These are phyloP conservation scores for Umbellularia californica DNA, from an alignment of 164 flowering plant species.

Conservation along the genomic window DNA sequence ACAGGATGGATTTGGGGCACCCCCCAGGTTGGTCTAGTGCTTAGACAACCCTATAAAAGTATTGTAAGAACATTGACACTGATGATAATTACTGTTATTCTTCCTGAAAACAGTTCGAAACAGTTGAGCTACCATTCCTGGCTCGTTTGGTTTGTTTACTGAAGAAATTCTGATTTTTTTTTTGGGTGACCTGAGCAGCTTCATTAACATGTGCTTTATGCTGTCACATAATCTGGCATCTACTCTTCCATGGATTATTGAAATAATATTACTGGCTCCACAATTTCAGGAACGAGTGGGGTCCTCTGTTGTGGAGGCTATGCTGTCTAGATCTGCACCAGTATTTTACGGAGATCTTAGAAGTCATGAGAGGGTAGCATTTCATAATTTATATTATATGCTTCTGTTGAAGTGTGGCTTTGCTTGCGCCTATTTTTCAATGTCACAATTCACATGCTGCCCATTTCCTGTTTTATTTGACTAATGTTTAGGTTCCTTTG, in stretches of 20 bases:
- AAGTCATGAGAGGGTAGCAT: conserved; percentile 81
- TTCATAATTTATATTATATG: too few species aligned
- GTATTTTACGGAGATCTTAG: conserved; percentile 82
- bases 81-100: neutral
- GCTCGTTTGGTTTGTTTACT: neutral
- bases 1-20: too few species aligned
- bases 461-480: neutral
- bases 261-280: neutral
- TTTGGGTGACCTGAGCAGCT: neutral
- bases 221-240: neutral
- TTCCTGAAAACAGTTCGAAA: neutral
- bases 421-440: neutral
- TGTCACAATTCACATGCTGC: neutral
- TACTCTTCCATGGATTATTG: neutral
- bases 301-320: conserved; percentile 73
- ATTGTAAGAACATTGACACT: neutral
- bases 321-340: conserved; percentile 80
- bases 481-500: conserved; percentile 45
- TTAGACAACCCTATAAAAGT: too few species aligned
- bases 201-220: neutral
- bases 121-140: neutral
- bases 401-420: neutral
- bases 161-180: neutral
- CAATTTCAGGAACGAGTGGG: conserved; percentile 60
- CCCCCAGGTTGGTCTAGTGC: too few species aligned